Percentiles rank a stretch among this genome's conserved stretches.
These are phyloP conservation scores for Candida tropicalis DNA, from an alignment of 1,139 yeast species.

Conservation along the genomic window DNA sequence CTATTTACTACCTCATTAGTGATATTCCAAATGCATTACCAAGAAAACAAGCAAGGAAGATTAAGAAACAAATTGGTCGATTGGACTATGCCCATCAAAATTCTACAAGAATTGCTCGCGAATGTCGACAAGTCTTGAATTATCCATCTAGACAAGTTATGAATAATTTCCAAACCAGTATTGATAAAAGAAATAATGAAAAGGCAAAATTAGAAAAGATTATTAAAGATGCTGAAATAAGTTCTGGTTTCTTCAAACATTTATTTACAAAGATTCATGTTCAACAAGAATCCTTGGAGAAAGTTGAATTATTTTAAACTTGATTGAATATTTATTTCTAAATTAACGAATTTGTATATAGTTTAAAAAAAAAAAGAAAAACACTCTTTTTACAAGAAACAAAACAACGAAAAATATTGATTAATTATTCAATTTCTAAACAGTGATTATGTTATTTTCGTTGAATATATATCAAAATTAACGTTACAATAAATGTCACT, in stretches of 20 bases:
- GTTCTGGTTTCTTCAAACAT: slow-evolving; percentile 60
- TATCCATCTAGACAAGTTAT: slow-evolving; percentile 86
- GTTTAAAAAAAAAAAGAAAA: neutral
- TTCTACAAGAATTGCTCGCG: slow-evolving; percentile 77
- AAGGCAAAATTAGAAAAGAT: slow-evolving; percentile 57
- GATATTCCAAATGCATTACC: slow-evolving; percentile 93
- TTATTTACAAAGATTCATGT: slow-evolving; percentile 19
- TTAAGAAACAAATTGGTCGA: slow-evolving; percentile 60
- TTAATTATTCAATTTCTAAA: neutral
- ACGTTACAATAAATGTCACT: slow-evolving; percentile 24
- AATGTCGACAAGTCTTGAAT: slow-evolving; percentile 77
- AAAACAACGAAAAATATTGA: too few species aligned
- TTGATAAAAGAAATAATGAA: slow-evolving; percentile 64
- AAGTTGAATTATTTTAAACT: slow-evolving; percentile 58
- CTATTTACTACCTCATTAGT: slow-evolving; percentile 65
- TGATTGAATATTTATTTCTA: slow-evolving; percentile 25
- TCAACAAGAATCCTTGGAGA: slow-evolving; percentile 50
- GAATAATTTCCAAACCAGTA: slow-evolving; percentile 68
- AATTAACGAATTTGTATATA: slow-evolving; percentile 2
- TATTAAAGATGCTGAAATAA: slow-evolving; percentile 60
- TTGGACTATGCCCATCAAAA: slow-evolving; percentile 79
- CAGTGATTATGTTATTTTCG: slow-evolving; percentile 17
- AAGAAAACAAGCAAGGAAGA: slow-evolving; percentile 74
- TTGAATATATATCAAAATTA: slow-evolving; percentile 30
- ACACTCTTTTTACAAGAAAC: neutral